These are phyloP conservation scores for Dactylonectria macrodidyma DNA, from an alignment of 2,329 filamentous ascomycete species.

Conservation along the genomic window DNA sequence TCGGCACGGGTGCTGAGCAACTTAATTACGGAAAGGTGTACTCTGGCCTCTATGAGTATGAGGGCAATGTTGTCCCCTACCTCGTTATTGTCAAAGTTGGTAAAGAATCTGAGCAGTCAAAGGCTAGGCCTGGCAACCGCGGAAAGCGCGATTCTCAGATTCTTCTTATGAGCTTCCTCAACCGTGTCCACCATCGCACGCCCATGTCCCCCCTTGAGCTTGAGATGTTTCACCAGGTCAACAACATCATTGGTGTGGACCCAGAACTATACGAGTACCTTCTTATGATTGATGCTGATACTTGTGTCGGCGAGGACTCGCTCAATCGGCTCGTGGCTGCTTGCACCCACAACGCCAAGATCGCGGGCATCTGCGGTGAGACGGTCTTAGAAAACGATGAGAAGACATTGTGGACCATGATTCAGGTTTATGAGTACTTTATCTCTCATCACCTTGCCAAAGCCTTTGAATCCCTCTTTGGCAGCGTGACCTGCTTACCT, in stretches of 20 bases:
- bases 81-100: constrained; percentile 97
- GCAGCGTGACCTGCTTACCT: constrained; percentile 97
- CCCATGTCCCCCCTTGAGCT: constrained; percentile 97
- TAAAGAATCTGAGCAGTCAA: constrained; percentile 93
- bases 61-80: constrained; percentile 98
- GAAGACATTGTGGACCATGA: constrained; percentile 98
- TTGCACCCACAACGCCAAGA: constrained; percentile 94
- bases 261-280: constrained; percentile 98
- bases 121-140: constrained; percentile 95
- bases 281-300: constrained; percentile 98
- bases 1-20: constrained; percentile 90
- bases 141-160: constrained; percentile 99
- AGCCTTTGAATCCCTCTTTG: constrained; percentile 97
- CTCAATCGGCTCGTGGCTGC: constrained; percentile 94
- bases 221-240: constrained; percentile 99
- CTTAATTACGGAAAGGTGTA: constrained; percentile 99
- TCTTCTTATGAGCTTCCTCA: constrained; percentile 95
- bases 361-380: constrained; percentile 97
- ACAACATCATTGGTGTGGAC: constrained; percentile 98
- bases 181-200: constrained; percentile 93
- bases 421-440: constrained; percentile 99
- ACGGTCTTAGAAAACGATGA: constrained; percentile 97
- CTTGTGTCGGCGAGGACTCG: constrained; percentile 91
- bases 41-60: constrained; percentile 96
- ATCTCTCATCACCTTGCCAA: constrained; percentile 98